phyloP scores from a whole-genome alignment of 768 basidiomycete genomes.

The Termitomyces titanicus region DNA sequence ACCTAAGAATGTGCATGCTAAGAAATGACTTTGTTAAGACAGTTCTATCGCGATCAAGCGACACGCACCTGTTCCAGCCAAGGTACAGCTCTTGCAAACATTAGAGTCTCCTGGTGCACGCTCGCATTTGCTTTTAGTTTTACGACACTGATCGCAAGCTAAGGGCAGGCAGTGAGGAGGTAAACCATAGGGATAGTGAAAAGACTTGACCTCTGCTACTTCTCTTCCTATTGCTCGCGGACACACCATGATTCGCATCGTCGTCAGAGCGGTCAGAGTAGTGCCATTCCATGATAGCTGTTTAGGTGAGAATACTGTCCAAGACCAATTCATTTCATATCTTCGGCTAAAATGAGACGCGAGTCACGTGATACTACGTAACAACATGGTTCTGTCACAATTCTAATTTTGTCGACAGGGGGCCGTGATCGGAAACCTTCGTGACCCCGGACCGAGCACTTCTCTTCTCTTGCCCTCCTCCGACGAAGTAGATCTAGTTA shows the following conservation, averaged over 20 bases:
- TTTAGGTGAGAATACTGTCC: conserved; percentile 13
- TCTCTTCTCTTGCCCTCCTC: background rate
- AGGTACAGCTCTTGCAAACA: conserved; percentile 61
- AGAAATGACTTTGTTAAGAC: conserved; percentile 6
- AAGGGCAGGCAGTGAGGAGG: conserved; percentile 8
- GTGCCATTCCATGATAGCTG: conserved; percentile 46
- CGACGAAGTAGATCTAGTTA: background rate
- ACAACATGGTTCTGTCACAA: conserved; percentile 2
- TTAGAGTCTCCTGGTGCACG: conserved; percentile 41
- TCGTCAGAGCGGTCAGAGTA: conserved; percentile 64
- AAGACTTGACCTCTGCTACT: conserved; percentile 55
- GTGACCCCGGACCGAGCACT: background rate
- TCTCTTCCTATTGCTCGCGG: conserved; percentile 47
- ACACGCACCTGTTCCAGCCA: conserved; percentile 50
- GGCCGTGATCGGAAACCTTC: conserved; percentile 5
- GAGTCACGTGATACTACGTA: conserved; percentile 26
- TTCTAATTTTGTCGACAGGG: background rate
- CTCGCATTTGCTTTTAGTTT: conserved; percentile 87
- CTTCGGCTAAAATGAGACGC: conserved; percentile 9
- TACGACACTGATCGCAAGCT: conserved; percentile 88
- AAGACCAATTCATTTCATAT: conserved; percentile 17
- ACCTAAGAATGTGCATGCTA: conserved; percentile 71
- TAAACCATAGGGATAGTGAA: background rate
- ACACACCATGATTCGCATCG: conserved; percentile 38
- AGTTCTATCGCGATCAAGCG: background rate